Percentiles rank a stretch among this genome's conserved stretches.
Conservation (phyloP, 2,329 filamentous ascomycete species). For the Arthrobotrys entomopaga region DNA sequence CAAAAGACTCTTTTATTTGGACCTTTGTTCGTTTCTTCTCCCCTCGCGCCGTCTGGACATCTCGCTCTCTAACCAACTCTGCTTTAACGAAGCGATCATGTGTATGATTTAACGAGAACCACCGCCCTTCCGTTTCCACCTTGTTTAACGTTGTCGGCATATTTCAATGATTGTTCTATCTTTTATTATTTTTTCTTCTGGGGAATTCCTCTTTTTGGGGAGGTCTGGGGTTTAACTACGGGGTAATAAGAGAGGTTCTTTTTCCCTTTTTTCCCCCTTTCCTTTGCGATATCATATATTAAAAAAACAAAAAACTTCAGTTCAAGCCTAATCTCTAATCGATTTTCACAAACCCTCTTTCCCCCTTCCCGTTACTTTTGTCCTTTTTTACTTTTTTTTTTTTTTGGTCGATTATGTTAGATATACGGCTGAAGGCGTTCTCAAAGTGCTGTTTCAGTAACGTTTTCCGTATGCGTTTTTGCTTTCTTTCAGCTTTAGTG, state of each 20-base stretch:
- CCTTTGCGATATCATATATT: conserved; percentile 1
- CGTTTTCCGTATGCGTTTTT: background rate
- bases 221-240: conserved; percentile 7
- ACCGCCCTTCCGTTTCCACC: no score
- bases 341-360: background rate
- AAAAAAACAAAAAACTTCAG: conserved; percentile 13
- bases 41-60: conserved; percentile 5
- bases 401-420: conserved; percentile 21
- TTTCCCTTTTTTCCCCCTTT: conserved; percentile 6
- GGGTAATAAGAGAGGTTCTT: conserved; percentile 29
- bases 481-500: no score
- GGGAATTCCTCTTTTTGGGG: conserved; percentile 9
- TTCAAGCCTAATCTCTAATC: conserved; percentile 34
- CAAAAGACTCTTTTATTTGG: conserved; percentile 15
- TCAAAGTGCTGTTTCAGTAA: conserved; percentile 36
- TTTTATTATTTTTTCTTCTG: conserved; percentile 15
- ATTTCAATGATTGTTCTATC: conserved; percentile 11
- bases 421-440: conserved; percentile 52
- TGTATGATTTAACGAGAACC: conserved; percentile 48
- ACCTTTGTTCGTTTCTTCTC: conserved; percentile 3
- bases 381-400: background rate
- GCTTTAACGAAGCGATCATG: conserved; percentile 11
- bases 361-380: conserved; percentile 6
- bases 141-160: no score
- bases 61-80: conserved; percentile 6